phyloP scores from a whole-genome alignment of 352 stramenopile genomes.

The Phytopythium litorale region DNA sequence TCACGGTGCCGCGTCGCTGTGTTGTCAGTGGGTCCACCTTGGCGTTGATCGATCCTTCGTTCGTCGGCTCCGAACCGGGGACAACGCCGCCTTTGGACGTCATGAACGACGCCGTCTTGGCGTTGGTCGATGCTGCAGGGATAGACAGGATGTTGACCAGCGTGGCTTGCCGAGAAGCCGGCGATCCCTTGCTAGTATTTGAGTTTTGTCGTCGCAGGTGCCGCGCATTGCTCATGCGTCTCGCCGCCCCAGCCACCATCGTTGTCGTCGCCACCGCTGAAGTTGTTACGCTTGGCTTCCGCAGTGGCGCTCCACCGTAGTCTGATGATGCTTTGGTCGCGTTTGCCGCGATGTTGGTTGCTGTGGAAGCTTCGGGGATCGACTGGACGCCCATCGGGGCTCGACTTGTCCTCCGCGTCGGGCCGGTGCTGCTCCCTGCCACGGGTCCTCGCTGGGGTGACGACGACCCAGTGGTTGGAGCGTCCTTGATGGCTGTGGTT shows the following conservation, averaged over 20 bases:
- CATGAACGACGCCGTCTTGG: not conserved
- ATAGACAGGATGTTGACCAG: conserved; percentile 6
- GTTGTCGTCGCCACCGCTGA: not conserved
- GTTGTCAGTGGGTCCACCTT: not conserved
- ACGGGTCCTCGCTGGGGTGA: not conserved
- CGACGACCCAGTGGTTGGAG: not conserved
- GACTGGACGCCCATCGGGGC: conserved; percentile 10
- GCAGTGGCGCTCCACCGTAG: not conserved
- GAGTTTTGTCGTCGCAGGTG: conserved; percentile 8
- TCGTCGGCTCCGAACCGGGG: not conserved
- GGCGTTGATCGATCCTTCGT: not conserved
- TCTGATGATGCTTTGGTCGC: not conserved
- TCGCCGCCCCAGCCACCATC: not conserved
- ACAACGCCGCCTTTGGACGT: not conserved
- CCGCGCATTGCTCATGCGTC: conserved; percentile 15
- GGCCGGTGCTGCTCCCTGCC: not conserved
- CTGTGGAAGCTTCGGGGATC: conserved; percentile 4
- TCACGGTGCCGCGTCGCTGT: conserved; percentile 33
- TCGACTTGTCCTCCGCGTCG: not conserved
- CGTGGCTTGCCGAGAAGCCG: not conserved
- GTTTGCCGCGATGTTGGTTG: not conserved
- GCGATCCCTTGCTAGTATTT: not conserved
- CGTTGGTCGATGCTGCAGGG: not conserved
- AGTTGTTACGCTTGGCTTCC: not conserved
- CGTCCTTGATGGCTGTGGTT: not conserved